These are phyloP conservation scores for Podospora fimiseda DNA, from an alignment of 495 filamentous ascomycete species.

Conservation along the genomic window DNA sequence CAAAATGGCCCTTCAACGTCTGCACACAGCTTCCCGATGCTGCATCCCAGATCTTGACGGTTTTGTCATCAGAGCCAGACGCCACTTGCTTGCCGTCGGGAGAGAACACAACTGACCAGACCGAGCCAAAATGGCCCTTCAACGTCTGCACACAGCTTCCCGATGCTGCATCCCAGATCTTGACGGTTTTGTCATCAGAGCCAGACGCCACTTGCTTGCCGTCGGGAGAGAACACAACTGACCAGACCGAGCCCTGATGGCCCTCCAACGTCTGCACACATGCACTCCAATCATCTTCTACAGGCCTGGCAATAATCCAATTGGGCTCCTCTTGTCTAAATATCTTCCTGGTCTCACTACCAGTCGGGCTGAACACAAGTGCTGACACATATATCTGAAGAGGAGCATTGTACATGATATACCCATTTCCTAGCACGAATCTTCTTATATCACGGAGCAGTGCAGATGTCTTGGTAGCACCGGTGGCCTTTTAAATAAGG, in stretches of 20 bases:
- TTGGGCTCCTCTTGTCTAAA: too few species aligned
- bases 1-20: too few species aligned
- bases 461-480: too few species aligned
- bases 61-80: neutral
- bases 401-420: slow-evolving; percentile 22
- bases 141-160: too few species aligned
- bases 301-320: slow-evolving; percentile 1
- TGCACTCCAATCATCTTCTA: neutral
- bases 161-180: slow-evolving; percentile 4
- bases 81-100: slow-evolving; percentile 19
- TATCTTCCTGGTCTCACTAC: slow-evolving; percentile 14
- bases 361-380: slow-evolving; percentile 15
- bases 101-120: too few species aligned
- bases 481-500: too few species aligned
- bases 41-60: slow-evolving; percentile 7
- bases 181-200: neutral
- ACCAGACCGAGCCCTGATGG: slow-evolving; percentile 18
- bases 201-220: slow-evolving; percentile 9
- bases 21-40: too few species aligned
- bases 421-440: slow-evolving; percentile 23
- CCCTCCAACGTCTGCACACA: slow-evolving; percentile 20
- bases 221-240: slow-evolving; percentile 34
- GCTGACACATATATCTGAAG: slow-evolving; percentile 12
- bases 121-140: too few species aligned
- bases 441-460: slow-evolving; percentile 17